Percentiles rank a stretch among this genome's conserved stretches.
Evolutionary conservation across 2,329 filamentous ascomycete species (phyloP).

Genomic region (Pseudogymnoascus sp.): DNA sequence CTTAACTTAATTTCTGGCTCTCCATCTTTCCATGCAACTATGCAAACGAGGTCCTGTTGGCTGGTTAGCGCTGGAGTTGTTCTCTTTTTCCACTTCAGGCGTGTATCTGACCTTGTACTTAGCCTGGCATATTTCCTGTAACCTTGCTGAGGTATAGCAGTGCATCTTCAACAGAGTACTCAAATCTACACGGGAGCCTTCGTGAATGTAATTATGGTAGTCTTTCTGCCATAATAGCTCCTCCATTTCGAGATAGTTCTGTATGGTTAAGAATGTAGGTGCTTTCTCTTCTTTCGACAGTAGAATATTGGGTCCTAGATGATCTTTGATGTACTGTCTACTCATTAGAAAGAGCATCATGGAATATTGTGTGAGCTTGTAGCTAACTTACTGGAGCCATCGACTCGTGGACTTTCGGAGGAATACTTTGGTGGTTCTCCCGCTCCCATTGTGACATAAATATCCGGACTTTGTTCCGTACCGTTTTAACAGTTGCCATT

Average conservation of each 20-base stretch:
- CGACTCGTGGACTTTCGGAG: constrained; percentile 16
- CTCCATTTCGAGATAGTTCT: constrained; percentile 17
- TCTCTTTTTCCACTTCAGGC: constrained; percentile 10
- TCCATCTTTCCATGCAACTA: constrained; percentile 17
- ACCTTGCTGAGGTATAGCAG: constrained; percentile 17
- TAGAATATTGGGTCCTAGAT: no score
- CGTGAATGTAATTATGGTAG: constrained; percentile 15
- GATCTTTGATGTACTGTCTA: constrained; percentile 17
- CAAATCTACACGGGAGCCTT: constrained; percentile 15
- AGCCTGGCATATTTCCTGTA: constrained; percentile 17
- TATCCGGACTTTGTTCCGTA: constrained; percentile 14
- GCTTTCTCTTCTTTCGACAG: no score
- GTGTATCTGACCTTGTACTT: constrained; percentile 17
- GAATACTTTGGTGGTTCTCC: constrained; percentile 12
- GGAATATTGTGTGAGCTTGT: constrained; percentile 14
- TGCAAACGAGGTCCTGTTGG: constrained; percentile 16
- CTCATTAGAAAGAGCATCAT: constrained; percentile 16
- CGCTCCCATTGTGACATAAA: constrained; percentile 13
- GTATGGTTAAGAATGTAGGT: constrained; percentile 15
- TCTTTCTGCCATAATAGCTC: constrained; percentile 14
- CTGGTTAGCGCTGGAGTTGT: constrained; percentile 12
- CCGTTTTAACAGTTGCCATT: constrained; percentile 13
- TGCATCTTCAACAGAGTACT: constrained; percentile 17
- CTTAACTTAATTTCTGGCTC: constrained; percentile 16
- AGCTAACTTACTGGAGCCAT: constrained; percentile 15